Percentiles rank a stretch among this genome's conserved stretches.
These are phyloP conservation scores for Pyrenophora seminiperda DNA, from an alignment of 2,329 filamentous ascomycete species.

Conservation along the genomic window DNA sequence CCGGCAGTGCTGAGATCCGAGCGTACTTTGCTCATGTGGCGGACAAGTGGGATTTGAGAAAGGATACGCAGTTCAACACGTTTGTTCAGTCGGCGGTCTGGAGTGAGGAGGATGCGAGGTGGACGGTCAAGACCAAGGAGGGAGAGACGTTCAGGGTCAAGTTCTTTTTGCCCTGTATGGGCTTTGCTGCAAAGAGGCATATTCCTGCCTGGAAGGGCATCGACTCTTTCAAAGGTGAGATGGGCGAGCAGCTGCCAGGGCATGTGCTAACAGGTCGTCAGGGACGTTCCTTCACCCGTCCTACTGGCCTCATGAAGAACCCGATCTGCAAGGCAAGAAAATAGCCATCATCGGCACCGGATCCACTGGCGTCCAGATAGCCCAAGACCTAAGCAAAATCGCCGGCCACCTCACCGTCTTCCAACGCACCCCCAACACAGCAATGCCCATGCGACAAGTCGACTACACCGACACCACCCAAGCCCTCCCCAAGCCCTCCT, in stretches of 20 bases:
- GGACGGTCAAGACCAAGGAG: constrained; percentile 53
- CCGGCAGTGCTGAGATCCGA: constrained; percentile 25
- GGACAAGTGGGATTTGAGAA: constrained; percentile 25
- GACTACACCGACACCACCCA: constrained; percentile 49
- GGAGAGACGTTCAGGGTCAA: constrained; percentile 48
- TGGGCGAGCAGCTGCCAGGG: background rate
- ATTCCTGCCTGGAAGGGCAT: constrained; percentile 50
- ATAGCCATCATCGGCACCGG: constrained; percentile 66
- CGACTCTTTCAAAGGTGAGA: constrained; percentile 29
- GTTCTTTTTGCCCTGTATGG: constrained; percentile 55
- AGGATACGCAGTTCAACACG: constrained; percentile 48
- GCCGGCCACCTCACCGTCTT: constrained; percentile 61
- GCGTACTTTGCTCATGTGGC: constrained; percentile 29
- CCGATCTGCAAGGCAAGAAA: constrained; percentile 61
- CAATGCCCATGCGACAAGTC: constrained; percentile 31
- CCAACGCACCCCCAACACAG: constrained; percentile 61
- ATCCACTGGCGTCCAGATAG: constrained; percentile 65
- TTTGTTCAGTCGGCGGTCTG: constrained; percentile 52
- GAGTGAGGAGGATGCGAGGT: constrained; percentile 45
- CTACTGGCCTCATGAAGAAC: constrained; percentile 61
- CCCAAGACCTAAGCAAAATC: constrained; percentile 61
- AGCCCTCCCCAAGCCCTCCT: constrained; percentile 41
- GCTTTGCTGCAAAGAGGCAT: constrained; percentile 54
- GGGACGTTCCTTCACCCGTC: constrained; percentile 59
- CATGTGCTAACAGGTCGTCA: background rate